phyloP scores from a whole-genome alignment of 2,329 filamentous ascomycete species.

The Gremmenia infestans region DNA sequence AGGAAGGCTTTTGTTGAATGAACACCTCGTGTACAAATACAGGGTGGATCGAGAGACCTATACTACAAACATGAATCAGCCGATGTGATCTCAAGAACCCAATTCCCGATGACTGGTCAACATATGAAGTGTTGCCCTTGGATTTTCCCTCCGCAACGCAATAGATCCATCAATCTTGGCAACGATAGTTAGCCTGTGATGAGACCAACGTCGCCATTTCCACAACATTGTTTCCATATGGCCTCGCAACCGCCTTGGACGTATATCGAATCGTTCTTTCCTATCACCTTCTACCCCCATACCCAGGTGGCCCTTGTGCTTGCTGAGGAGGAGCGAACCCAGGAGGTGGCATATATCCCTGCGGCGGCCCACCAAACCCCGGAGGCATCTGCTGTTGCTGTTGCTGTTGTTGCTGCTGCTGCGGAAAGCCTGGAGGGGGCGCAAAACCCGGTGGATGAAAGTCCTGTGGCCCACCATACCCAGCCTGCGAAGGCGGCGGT shows the following conservation, averaged over 20 bases:
- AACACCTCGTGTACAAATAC: background rate
- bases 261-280: background rate
- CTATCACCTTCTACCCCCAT: slow-evolving; percentile 22
- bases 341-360: slow-evolving; percentile 24
- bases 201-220: background rate
- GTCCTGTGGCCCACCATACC: slow-evolving; percentile 60
- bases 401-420: slow-evolving; percentile 4
- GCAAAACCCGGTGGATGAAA: slow-evolving; percentile 41
- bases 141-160: too few relatives aligned
- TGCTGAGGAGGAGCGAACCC: slow-evolving; percentile 22
- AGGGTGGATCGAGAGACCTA: background rate
- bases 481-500: slow-evolving; percentile 63
- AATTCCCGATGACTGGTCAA: too few relatives aligned
- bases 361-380: slow-evolving; percentile 27
- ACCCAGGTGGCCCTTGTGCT: slow-evolving; percentile 28
- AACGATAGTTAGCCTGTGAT: background rate
- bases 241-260: background rate
- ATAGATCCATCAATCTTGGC: background rate
- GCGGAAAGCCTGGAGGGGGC: slow-evolving; percentile 43
- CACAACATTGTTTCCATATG: background rate
- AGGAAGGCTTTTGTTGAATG: background rate
- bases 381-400: slow-evolving; percentile 25
- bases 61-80: background rate
- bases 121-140: background rate
- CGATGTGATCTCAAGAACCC: background rate